These are phyloP conservation scores for Choiromyces venosus DNA, from an alignment of 495 filamentous ascomycete species.

Conservation along the genomic window DNA sequence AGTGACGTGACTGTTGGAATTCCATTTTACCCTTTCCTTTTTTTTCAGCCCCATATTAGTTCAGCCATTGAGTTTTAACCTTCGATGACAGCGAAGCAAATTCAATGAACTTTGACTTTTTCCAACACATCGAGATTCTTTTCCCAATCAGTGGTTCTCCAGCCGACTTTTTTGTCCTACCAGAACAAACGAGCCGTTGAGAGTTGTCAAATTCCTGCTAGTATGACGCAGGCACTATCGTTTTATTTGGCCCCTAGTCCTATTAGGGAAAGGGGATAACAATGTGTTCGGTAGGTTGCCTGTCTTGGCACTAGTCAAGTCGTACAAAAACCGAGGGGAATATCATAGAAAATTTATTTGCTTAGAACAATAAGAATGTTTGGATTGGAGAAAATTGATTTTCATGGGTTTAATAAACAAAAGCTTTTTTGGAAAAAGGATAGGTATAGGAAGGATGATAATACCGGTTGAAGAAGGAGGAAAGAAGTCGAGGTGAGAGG, in stretches of 20 bases:
- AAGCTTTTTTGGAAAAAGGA: not conserved
- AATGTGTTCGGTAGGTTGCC: slow-evolving; percentile 13
- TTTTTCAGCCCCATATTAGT: not conserved
- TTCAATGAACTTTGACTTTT: not conserved
- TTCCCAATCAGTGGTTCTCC: slow-evolving; percentile 2
- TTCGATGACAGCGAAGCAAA: not conserved
- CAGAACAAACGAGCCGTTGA: not conserved
- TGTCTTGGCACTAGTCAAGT: slow-evolving; percentile 10
- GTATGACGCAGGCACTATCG: slow-evolving; percentile 25
- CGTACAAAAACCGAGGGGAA: not conserved
- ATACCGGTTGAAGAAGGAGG: not conserved
- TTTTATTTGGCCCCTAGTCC: slow-evolving; percentile 14
- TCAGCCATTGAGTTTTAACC: not conserved
- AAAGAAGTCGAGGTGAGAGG: too few relatives aligned
- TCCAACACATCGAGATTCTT: slow-evolving; percentile 3
- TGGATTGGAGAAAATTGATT: not conserved
- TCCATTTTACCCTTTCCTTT: not conserved
- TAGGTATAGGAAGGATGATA: not conserved
- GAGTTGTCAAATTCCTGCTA: slow-evolving; percentile 9
- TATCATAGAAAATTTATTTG: not conserved
- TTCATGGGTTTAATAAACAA: not conserved
- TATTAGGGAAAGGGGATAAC: slow-evolving; percentile 1
- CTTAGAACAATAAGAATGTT: not conserved
- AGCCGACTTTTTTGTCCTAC: not conserved
- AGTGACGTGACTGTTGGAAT: not conserved